Evolutionary conservation across 192 early-diverging fungal species (phyloP).

Genomic region (Kappamyces sp.): DNA sequence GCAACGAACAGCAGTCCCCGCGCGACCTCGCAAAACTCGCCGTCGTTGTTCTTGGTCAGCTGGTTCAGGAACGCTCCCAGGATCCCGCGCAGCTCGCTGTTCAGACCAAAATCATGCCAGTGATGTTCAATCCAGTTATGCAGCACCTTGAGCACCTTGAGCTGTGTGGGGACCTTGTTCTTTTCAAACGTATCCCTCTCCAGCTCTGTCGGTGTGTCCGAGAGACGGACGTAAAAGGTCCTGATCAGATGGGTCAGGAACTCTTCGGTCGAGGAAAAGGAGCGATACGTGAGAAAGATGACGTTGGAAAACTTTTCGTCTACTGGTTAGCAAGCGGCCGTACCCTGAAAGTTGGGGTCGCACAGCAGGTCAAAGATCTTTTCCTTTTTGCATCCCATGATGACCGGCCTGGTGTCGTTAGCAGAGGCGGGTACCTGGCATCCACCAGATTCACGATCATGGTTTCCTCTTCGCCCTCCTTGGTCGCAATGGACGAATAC

Average conservation of each 20-base stretch:
- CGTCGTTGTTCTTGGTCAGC: slow-evolving; percentile 26
- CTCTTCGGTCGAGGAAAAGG: slow-evolving; percentile 45
- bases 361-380: neutral
- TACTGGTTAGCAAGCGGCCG: slow-evolving; percentile 3
- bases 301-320: slow-evolving; percentile 48
- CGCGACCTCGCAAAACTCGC: slow-evolving; percentile 23
- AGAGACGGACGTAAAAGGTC: slow-evolving; percentile 39
- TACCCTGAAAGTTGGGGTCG: neutral
- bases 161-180: slow-evolving; percentile 44
- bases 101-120: slow-evolving; percentile 55
- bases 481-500: slow-evolving; percentile 43
- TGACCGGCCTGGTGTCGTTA: slow-evolving; percentile 6
- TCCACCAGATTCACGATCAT: slow-evolving; percentile 39
- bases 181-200: slow-evolving; percentile 42
- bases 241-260: slow-evolving; percentile 46
- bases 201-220: slow-evolving; percentile 33
- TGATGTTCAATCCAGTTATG: slow-evolving; percentile 47
- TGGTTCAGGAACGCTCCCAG: slow-evolving; percentile 39
- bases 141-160: slow-evolving; percentile 40
- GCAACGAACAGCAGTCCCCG: slow-evolving; percentile 30
- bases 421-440: slow-evolving; percentile 25
- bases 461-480: slow-evolving; percentile 43
- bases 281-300: slow-evolving; percentile 46
- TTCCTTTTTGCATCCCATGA: slow-evolving; percentile 30
- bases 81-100: slow-evolving; percentile 32